Base-by-base conservation (phyloP, 352 stramenopile species). In the Pythium monospermum region DNA sequence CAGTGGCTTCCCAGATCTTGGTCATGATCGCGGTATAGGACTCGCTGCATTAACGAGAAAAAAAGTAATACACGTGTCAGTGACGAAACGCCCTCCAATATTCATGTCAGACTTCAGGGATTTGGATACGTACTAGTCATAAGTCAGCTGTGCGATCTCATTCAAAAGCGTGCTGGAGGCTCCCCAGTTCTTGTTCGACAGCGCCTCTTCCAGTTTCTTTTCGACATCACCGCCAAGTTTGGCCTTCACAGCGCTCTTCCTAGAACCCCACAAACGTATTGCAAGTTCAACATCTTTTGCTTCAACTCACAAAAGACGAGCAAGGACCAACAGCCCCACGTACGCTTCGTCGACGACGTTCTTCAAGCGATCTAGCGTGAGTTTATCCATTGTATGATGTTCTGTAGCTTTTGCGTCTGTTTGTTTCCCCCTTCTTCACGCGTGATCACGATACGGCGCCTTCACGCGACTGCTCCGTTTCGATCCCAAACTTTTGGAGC, bases 181-280 rank as follows among this genome's bases (percentile, higher is more conserved):
- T 25, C 97, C 97, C 96, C 96, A 99, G 70, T 99, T 99, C 80
- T 99, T 99, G 68, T 99, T 98, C 19, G 96, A 99, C 25, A 99
- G 80, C 23, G 96, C 96, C 62, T 99, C 83, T 65, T 94, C 84
- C 60, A 94, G 87, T 63, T 96, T 94, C 45, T 75, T 70, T 61
- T 94, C 85, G 31, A 92, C 80, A 37, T 96, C 84, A 21, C 79
- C 90, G 44, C 83, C 83, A 52, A 94, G 85, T 54, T 88, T 88
- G 59, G 83, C 82, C 61, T 91, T 92, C 40, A 94, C 83, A 25
- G 66, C 72, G 55, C 74, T 89, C 73, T 92, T 94, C 46, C 83
- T 94, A 49, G 38, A 46, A 21, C 18, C 5, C 25, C 35, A 53
- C 32, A 48, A 23, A 43, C 31, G 30, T 35, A 35, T 13, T 13